Percentiles rank a stretch among this genome's conserved stretches.
Evolutionary conservation across 2,329 filamentous ascomycete genomes (phyloP).

Genomic region (Sporothrix humicola): DNA sequence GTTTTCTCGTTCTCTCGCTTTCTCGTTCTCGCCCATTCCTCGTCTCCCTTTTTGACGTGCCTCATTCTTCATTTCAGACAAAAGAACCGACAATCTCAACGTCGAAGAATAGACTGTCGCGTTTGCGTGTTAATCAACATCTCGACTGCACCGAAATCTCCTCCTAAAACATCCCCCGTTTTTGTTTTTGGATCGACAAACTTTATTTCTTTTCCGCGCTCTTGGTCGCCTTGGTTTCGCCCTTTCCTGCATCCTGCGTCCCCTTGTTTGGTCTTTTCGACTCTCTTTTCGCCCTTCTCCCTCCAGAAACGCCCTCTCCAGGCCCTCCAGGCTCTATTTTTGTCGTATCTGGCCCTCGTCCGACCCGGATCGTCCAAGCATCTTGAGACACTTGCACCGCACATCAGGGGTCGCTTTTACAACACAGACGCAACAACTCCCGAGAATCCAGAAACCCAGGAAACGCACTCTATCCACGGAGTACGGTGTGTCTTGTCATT

Average conservation of each 20-base stretch:
- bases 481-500: not conserved
- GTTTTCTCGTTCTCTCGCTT: not conserved
- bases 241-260: constrained; percentile 21
- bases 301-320: not conserved
- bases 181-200: constrained; percentile 35
- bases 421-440: constrained; percentile 17
- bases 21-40: constrained; percentile 20
- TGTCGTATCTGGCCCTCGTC: constrained; percentile 19
- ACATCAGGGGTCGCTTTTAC: constrained; percentile 19
- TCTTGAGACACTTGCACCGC: constrained; percentile 25
- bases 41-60: not conserved
- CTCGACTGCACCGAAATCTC: too few relatives aligned
- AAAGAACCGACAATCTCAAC: not conserved
- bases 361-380: constrained; percentile 20
- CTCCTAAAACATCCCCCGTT: constrained; percentile 17
- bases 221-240: not conserved
- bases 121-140: too few relatives aligned
- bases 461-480: not conserved
- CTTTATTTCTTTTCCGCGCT: constrained; percentile 27
- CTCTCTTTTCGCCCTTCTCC: not conserved
- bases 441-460: constrained; percentile 14
- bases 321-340: constrained; percentile 17
- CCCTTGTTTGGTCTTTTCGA: not conserved
- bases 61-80: constrained; percentile 24
- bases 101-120: not conserved